phyloP scores from a whole-genome alignment of 768 basidiomycete species.

The Megacollybia marginata region DNA sequence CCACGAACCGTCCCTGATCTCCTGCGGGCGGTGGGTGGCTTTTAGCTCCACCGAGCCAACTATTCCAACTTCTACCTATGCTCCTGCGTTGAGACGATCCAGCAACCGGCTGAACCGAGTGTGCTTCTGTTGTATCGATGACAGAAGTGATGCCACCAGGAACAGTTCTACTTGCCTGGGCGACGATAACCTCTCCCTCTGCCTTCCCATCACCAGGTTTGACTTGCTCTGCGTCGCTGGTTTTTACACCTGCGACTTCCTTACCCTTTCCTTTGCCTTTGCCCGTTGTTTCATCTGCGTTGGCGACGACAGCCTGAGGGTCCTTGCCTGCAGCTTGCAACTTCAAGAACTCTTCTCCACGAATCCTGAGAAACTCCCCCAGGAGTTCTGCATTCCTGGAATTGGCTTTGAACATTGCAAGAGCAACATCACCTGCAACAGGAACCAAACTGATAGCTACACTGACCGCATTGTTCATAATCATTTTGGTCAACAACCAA shows the following conservation, averaged over 20 bases:
- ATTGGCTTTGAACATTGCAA: slow-evolving; percentile 83
- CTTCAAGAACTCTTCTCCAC: slow-evolving; percentile 68
- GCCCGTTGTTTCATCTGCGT: slow-evolving; percentile 4
- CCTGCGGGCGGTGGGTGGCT: slow-evolving; percentile 12
- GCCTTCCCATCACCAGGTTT: slow-evolving; percentile 35
- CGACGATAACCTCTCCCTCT: slow-evolving; percentile 18
- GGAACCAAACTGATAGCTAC: slow-evolving; percentile 43
- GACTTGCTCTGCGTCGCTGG: slow-evolving; percentile 22
- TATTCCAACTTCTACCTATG: slow-evolving; percentile 1
- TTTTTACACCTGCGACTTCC: slow-evolving; percentile 16
- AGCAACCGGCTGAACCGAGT: neutral
- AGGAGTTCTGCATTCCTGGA: slow-evolving; percentile 81
- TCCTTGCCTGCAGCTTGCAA: slow-evolving; percentile 26
- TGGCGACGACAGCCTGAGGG: slow-evolving; percentile 5
- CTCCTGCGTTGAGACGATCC: neutral
- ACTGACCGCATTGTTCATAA: slow-evolving; percentile 67
- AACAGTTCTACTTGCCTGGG: neutral
- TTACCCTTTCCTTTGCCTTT: slow-evolving; percentile 16
- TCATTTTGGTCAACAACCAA: slow-evolving; percentile 70
- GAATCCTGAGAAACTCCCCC: slow-evolving; percentile 74
- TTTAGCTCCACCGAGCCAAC: slow-evolving; percentile 2
- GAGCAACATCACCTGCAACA: slow-evolving; percentile 48
- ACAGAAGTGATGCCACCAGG: neutral
- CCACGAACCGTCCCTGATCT: slow-evolving; percentile 30
- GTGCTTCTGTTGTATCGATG: neutral